phyloP scores from a whole-genome alignment of 1,284 basidiomycete species.

The Sphagnurus paluster region DNA sequence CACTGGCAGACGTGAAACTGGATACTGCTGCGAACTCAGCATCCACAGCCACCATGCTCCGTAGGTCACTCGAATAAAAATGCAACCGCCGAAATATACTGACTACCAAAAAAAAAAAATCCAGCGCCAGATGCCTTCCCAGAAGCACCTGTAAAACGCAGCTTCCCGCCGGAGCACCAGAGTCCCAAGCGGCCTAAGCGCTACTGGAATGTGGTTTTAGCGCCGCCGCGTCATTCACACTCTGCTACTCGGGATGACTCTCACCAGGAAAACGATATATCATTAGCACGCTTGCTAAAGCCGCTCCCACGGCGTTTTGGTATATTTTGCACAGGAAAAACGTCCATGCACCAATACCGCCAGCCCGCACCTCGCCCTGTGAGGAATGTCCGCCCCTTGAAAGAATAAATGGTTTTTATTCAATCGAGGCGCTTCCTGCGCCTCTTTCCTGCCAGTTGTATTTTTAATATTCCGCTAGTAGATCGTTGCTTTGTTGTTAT shows the following conservation, averaged over 20 bases:
- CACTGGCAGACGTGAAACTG: no score
- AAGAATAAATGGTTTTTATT: conserved; percentile 10
- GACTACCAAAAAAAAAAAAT: conserved; percentile 11
- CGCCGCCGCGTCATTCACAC: conserved; percentile 7
- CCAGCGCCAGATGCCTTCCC: conserved; percentile 26
- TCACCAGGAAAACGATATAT: conserved; percentile 20
- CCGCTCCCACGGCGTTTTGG: conserved; percentile 29
- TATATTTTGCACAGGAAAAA: conserved; percentile 32
- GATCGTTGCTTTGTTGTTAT: neutral
- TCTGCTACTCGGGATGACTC: neutral
- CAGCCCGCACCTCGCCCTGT: conserved; percentile 16
- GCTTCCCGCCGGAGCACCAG: neutral
- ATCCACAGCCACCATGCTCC: conserved; percentile 18
- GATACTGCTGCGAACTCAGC: neutral
- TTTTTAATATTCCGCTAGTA: neutral
- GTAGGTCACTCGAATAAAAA: conserved; percentile 20
- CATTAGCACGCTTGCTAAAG: conserved; percentile 18
- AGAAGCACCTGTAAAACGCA: neutral
- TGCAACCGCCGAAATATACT: conserved; percentile 5
- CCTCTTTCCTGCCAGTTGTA: neutral
- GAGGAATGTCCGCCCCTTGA: conserved; percentile 12
- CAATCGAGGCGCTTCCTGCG: neutral
- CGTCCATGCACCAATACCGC: conserved; percentile 27
- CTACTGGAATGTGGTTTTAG: conserved; percentile 10
- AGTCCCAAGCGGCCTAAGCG: conserved; percentile 6